phyloP scores from a whole-genome alignment of 1,284 basidiomycete species.

The Fomitopsis betulina region DNA sequence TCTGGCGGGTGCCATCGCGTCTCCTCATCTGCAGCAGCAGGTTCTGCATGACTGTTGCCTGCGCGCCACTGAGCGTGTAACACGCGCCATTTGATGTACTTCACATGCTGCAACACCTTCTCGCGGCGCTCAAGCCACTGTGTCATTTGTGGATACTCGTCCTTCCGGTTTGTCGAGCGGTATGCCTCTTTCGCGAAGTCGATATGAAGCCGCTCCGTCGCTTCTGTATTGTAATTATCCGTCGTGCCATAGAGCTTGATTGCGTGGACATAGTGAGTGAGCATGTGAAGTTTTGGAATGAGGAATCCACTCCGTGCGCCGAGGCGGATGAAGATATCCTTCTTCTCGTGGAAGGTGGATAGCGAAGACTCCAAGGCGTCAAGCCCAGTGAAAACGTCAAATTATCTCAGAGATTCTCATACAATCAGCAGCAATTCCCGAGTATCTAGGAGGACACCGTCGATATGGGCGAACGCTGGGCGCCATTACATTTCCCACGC shows the following conservation, averaged over 20 bases:
- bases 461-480: no score
- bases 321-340: slow-evolving; percentile 20
- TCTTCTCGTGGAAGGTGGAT: slow-evolving; percentile 24
- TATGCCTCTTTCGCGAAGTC: slow-evolving; percentile 27
- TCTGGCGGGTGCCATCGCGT: neutral
- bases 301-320: slow-evolving; percentile 23
- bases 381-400: no score
- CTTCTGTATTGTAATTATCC: slow-evolving; percentile 25
- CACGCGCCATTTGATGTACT: slow-evolving; percentile 2
- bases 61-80: no score
- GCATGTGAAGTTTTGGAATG: slow-evolving; percentile 25
- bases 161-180: slow-evolving; percentile 26
- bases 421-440: no score
- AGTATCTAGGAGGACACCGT: no score
- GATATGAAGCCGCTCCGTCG: slow-evolving; percentile 26
- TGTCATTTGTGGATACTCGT: slow-evolving; percentile 32
- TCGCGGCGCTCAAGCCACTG: slow-evolving; percentile 25
- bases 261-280: slow-evolving; percentile 17
- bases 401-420: no score
- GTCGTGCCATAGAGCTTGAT: slow-evolving; percentile 18
- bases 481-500: no score
- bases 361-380: no score
- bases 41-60: no score
- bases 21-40: no score
- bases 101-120: slow-evolving; percentile 1